Evolutionary conservation across 345 rosid genomes (phyloP).

Genomic region (Acer campestre): DNA sequence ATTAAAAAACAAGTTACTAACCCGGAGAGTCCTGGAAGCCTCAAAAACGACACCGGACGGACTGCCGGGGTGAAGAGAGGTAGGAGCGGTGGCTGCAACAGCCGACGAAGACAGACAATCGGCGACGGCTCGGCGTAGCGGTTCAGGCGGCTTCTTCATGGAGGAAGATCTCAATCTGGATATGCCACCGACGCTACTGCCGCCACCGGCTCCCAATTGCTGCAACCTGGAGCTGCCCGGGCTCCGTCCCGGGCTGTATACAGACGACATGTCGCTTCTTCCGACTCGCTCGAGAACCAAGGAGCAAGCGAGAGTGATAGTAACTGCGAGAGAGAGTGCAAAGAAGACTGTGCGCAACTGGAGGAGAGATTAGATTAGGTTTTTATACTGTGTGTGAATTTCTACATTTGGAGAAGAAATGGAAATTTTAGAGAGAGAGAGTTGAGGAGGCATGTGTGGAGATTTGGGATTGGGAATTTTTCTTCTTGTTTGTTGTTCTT

Average conservation of each 20-base stretch:
- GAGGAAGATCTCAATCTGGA: conserved; percentile 90
- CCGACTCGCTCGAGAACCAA: too few relatives aligned
- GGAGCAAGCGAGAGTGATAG: not conserved
- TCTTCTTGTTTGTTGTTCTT: conserved; percentile 10
- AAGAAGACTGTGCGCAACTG: not conserved
- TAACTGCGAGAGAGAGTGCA: not conserved
- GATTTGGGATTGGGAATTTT: conserved; percentile 12
- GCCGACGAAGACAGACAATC: conserved; percentile 70
- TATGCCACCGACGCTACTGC: conserved; percentile 33
- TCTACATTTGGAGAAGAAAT: conserved; percentile 34
- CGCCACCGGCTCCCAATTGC: conserved; percentile 35
- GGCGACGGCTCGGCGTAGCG: conserved; percentile 86
- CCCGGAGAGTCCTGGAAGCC: conserved; percentile 95
- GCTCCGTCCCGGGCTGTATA: conserved; percentile 66
- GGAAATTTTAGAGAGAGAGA: not conserved
- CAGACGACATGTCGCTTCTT: conserved; percentile 38
- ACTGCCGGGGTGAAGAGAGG: conserved; percentile 56
- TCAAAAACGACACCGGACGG: conserved; percentile 60
- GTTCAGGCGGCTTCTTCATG: conserved; percentile 90
- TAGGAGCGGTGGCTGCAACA: conserved; percentile 43
- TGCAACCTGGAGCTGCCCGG: conserved; percentile 72
- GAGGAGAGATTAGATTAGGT: not conserved
- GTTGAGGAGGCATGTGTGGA: not conserved
- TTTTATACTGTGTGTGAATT: not conserved
- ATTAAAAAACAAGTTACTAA: conserved; percentile 37